phyloP scores from a whole-genome alignment of 805 yeast species.

The Helenozyma baotianmanensis region DNA sequence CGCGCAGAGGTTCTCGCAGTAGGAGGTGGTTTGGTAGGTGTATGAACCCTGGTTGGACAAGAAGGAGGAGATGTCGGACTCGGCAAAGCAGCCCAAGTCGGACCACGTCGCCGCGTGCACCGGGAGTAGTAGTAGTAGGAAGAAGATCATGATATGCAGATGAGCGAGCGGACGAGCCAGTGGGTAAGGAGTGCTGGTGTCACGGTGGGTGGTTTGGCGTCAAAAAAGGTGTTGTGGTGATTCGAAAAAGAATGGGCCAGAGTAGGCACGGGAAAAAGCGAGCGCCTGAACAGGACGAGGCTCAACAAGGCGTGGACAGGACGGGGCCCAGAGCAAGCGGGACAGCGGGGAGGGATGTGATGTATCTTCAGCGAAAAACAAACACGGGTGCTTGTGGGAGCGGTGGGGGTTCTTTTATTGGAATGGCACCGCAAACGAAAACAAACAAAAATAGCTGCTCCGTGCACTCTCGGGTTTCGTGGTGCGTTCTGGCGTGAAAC shows the following conservation, averaged over 20 bases:
- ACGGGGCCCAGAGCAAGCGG: too few species aligned
- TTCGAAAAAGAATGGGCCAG: background rate
- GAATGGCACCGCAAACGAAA: too few species aligned
- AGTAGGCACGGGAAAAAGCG: background rate
- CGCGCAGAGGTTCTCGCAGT: slow-evolving; percentile 51
- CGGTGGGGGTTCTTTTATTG: too few species aligned
- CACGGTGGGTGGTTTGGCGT: background rate
- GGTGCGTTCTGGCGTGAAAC: too few species aligned
- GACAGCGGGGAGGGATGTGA: too few species aligned
- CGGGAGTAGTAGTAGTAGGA: slow-evolving; percentile 9
- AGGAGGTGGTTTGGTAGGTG: slow-evolving; percentile 54
- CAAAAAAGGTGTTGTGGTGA: background rate
- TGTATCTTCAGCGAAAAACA: too few species aligned
- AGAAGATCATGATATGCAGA: slow-evolving; percentile 1
- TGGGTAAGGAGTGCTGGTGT: background rate
- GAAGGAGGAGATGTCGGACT: slow-evolving; percentile 12
- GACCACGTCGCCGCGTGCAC: slow-evolving; percentile 9
- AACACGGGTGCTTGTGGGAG: too few species aligned
- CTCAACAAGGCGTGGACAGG: too few species aligned
- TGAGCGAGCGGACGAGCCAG: too few species aligned
- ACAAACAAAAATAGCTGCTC: too few species aligned
- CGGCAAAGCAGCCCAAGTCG: slow-evolving; percentile 13
- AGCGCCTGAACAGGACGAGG: too few species aligned
- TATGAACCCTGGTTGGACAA: slow-evolving; percentile 44
- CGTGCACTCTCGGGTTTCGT: too few species aligned